Percentiles rank a stretch among this genome's conserved stretches.
These are phyloP conservation scores for Lignosus rhinocerotis DNA, from an alignment of 1,284 basidiomycete species.

Conservation along the genomic window DNA sequence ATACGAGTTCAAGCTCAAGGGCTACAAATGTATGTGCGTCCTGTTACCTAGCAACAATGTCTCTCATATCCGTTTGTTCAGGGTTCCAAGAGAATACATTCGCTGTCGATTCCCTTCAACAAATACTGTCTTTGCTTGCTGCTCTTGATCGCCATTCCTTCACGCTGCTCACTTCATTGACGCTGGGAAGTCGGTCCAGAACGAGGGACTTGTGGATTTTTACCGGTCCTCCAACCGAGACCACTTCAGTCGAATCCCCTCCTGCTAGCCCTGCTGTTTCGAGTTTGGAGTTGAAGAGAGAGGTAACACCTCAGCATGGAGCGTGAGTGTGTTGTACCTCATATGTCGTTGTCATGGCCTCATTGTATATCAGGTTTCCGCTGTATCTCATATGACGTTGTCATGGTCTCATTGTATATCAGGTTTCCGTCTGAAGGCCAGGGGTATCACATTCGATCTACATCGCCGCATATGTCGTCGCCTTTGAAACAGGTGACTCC, in stretches of 20 bases:
- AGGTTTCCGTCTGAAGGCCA: slow-evolving; percentile 12
- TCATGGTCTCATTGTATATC: neutral
- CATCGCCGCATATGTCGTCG: slow-evolving; percentile 24
- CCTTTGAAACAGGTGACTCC: slow-evolving; percentile 25
- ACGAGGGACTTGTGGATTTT: slow-evolving; percentile 81
- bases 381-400: too few species aligned
- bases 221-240: slow-evolving; percentile 43
- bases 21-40: slow-evolving; percentile 65
- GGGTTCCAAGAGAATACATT: slow-evolving; percentile 81
- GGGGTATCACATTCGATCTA: slow-evolving; percentile 15
- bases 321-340: neutral
- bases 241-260: slow-evolving; percentile 36
- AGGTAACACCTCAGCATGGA: slow-evolving; percentile 21
- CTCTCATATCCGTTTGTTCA: slow-evolving; percentile 30
- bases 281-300: slow-evolving; percentile 33
- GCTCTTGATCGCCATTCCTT: slow-evolving; percentile 70
- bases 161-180: slow-evolving; percentile 65
- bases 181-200: slow-evolving; percentile 66
- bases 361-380: slow-evolving; percentile 1
- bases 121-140: slow-evolving; percentile 66
- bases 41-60: slow-evolving; percentile 1
- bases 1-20: slow-evolving; percentile 79
- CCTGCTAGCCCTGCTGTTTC: slow-evolving; percentile 30
- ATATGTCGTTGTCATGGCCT: neutral
- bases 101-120: slow-evolving; percentile 72